Evolutionary conservation across 192 early-diverging fungal genomes (phyloP), one percentile per base, ranked within the genome.

Genomic region (Dissophora globulifera): DNA sequence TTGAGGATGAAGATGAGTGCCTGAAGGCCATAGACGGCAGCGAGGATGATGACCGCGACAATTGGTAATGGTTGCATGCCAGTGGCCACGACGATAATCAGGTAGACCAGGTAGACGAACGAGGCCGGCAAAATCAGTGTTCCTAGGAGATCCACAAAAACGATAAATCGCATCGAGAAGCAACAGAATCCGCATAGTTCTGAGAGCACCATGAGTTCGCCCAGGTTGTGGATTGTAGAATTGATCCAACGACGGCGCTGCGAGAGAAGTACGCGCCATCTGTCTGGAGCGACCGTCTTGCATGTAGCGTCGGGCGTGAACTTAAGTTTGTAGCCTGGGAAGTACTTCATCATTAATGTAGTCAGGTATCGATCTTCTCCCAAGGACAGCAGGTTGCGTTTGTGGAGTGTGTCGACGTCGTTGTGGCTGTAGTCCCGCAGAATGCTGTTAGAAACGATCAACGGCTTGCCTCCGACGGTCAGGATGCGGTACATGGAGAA

Each of bases 291-390:
- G 30, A 89, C 91, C n/a, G 97, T 99, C 71, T 86, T 90, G 79
- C 96, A 96, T 50, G 90, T 85, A n/a, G 97, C 97, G 50, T 95
- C 93, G 3, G 93, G 83, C 2, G 92, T 93, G 75, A 97, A 99
- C 69, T 93, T 93, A 66, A 91, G 91, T 78, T 93, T 94, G 82
- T 91, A 88, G 81, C 89, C 91, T 32, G 97, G 97, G 85, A 98
- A 97, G 78, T 99, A 91, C 82, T 99, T 99, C 74, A 99, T 87
- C 78, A 94, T 90, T 41, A 94, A 75, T 10, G 92, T 93, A 11
- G 92, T 93, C 72, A 99, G 80, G 81, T 97, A 99, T 23, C 97
- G 93, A 83, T 99, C 97, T 83, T 99, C 97, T 31, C 97, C 97
- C 35, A 99, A 84, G 35, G 93, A 93, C 51, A 99, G 84, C 86